These are phyloP conservation scores for Ustilago vetiveriae DNA, from an alignment of 1,284 basidiomycete species.

Conservation along the genomic window DNA sequence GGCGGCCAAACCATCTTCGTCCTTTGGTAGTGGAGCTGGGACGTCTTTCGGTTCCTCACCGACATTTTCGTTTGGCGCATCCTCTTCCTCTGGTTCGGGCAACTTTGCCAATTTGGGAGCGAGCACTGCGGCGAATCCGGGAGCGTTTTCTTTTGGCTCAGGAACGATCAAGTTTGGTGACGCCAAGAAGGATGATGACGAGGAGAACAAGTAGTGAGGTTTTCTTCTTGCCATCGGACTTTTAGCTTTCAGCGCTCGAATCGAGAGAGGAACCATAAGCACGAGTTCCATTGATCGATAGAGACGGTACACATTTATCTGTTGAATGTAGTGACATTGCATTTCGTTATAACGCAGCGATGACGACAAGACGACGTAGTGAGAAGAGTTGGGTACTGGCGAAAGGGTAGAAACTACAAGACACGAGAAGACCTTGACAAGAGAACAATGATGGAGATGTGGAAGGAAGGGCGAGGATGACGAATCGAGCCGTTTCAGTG, in stretches of 20 bases:
- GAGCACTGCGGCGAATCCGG: slow-evolving; percentile 27
- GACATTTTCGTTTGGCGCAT: neutral
- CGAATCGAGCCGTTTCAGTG: slow-evolving; percentile 4
- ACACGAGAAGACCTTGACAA: neutral
- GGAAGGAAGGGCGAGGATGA: too few relatives aligned
- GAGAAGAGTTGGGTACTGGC: too few relatives aligned
- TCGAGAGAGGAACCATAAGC: too few relatives aligned
- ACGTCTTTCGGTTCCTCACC: slow-evolving; percentile 13
- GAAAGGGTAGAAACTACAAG: too few relatives aligned
- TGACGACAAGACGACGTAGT: neutral
- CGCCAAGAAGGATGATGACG: slow-evolving; percentile 9
- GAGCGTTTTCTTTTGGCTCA: slow-evolving; percentile 30
- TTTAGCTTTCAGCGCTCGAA: too few relatives aligned
- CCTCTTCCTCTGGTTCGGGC: neutral
- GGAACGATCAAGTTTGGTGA: slow-evolving; percentile 41
- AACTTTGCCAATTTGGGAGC: slow-evolving; percentile 34
- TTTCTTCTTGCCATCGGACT: too few relatives aligned
- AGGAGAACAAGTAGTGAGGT: too few relatives aligned
- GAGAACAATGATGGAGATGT: too few relatives aligned
- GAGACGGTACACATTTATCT: too few relatives aligned
- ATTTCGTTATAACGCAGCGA: neutral
- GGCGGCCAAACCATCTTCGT: slow-evolving; percentile 6
- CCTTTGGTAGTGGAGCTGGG: too few relatives aligned
- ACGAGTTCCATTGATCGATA: too few relatives aligned
- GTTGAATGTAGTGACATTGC: too few relatives aligned